phyloP scores from a whole-genome alignment of 768 basidiomycete species.

The Boletus rubroflammeus region DNA sequence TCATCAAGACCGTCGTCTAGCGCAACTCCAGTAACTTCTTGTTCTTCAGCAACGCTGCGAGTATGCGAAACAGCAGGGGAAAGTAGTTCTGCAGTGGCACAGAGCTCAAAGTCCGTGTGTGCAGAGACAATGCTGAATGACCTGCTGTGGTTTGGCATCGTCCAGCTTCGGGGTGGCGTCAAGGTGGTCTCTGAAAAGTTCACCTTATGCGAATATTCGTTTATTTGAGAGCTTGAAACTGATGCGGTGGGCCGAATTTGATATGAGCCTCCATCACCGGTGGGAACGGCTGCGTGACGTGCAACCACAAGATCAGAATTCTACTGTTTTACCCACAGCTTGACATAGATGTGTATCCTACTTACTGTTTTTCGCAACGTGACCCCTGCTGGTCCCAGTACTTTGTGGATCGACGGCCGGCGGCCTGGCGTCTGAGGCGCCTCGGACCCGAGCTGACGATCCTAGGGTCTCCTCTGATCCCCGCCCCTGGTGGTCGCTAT shows the following conservation, averaged over 20 bases:
- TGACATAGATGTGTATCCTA: conserved; percentile 15
- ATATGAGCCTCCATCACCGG: conserved; percentile 13
- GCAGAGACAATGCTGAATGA: conserved; percentile 43
- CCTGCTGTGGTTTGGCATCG: conserved; percentile 31
- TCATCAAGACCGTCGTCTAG: conserved; percentile 30
- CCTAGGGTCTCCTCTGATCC: conserved; percentile 33
- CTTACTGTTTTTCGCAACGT: conserved; percentile 28
- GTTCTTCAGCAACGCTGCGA: conserved; percentile 23
- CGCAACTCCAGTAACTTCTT: conserved; percentile 17
- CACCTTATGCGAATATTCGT: conserved; percentile 20
- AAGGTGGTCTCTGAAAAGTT: conserved; percentile 25
- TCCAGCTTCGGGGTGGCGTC: conserved; percentile 16
- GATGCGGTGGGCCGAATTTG: conserved; percentile 12
- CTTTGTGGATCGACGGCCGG: conserved; percentile 31
- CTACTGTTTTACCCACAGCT: conserved; percentile 21
- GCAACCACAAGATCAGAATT: conserved; percentile 23
- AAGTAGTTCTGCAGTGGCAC: conserved; percentile 49
- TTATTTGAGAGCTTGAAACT: conserved; percentile 13
- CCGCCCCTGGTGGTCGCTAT: conserved; percentile 35
- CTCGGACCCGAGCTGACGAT: conserved; percentile 46
- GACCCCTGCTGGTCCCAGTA: conserved; percentile 17
- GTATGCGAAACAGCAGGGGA: conserved; percentile 31
- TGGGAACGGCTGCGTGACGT: conserved; percentile 21
- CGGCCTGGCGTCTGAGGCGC: conserved; percentile 65
- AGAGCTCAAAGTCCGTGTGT: conserved; percentile 47